phyloP scores from a whole-genome alignment of 805 yeast genomes.

The Nakazawaea ernobii region DNA sequence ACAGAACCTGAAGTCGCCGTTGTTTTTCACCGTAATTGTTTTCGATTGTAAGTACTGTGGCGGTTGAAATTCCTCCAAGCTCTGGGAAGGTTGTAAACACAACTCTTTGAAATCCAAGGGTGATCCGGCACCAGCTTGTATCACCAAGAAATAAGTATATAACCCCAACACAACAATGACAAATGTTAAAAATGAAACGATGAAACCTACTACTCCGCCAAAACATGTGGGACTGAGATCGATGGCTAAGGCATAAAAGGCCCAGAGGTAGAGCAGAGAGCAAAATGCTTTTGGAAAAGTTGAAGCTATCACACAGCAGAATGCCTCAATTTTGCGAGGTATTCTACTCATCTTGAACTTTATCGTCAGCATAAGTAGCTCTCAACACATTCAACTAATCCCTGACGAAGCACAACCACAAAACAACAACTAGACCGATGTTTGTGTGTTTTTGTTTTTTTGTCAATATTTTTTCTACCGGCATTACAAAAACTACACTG shows the following conservation, averaged over 20 bases:
- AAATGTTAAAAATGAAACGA: constrained; percentile 21
- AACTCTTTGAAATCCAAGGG: constrained; percentile 53
- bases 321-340: constrained; percentile 13
- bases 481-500: too few relatives aligned
- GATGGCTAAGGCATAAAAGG: constrained; percentile 32
- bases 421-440: too few relatives aligned
- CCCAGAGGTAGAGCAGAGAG: constrained; percentile 39
- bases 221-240: constrained; percentile 22
- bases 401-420: too few relatives aligned
- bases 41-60: constrained; percentile 34
- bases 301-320: constrained; percentile 31
- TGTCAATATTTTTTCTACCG: too few relatives aligned
- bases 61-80: constrained; percentile 24
- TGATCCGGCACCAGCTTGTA: constrained; percentile 57
- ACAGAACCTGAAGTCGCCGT: constrained; percentile 63
- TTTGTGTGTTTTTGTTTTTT: too few relatives aligned
- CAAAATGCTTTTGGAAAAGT: constrained; percentile 47
- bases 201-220: constrained; percentile 12
- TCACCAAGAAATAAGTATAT: constrained; percentile 47
- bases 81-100: constrained; percentile 15
- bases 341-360: constrained; percentile 12
- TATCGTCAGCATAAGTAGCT: neutral
- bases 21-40: constrained; percentile 40
- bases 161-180: constrained; percentile 31
- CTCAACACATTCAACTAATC: neutral